Evolutionary conservation across 768 basidiomycete genomes (phyloP), one percentile per base, ranked within the genome.

Genomic region (Agaricus subrufescens): DNA sequence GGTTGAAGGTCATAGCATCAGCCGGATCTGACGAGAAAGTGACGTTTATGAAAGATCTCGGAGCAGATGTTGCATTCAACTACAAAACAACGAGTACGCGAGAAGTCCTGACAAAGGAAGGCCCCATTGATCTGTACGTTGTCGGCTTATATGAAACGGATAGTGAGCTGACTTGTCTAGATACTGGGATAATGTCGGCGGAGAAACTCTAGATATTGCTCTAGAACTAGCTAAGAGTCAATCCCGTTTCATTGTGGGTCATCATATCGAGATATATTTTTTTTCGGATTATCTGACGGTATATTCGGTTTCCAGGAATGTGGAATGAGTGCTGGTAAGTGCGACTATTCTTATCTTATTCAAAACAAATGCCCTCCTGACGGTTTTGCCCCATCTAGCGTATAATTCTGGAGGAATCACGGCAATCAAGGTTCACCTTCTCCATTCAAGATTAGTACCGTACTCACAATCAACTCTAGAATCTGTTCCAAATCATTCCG

Each of bases 21-120:
- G 84, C 86, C 0, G 86, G 89, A 1, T 80, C 81, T 0, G 85
- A 89, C n/a, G 84, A 86, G 51, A 90, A 91, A 67, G 85, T 90
- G 7, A 65, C 73, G 3, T 86, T 79, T 62, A 68, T 86, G 68
- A 76, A 75, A 48, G 74, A 76, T 2, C 60, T 87, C n/a, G 88
- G 86, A 0, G 81, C 82, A 0, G 87, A 91, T 60, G 77, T 85
- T 4, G 82, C 76, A 0, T 89, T 88, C 72, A 88, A 90, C 66
- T 89, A 87, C 70, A 87, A 91, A 75, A 87, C 77, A 0, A 72
- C 72, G 0, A 70, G 71, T 46, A 82, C 80, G 0, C 62, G 62
- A 1, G 80, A 84, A 9, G 71, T 86, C 2, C 69, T 91, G 40
- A 64, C 65, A 58, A 75, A 75, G 56, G 76, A 88, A 60, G 86